Percentiles rank a stretch among this genome's conserved stretches.
Evolutionary conservation across 1,284 basidiomycete genomes (phyloP).

Genomic region (Meira miltonrushii): DNA sequence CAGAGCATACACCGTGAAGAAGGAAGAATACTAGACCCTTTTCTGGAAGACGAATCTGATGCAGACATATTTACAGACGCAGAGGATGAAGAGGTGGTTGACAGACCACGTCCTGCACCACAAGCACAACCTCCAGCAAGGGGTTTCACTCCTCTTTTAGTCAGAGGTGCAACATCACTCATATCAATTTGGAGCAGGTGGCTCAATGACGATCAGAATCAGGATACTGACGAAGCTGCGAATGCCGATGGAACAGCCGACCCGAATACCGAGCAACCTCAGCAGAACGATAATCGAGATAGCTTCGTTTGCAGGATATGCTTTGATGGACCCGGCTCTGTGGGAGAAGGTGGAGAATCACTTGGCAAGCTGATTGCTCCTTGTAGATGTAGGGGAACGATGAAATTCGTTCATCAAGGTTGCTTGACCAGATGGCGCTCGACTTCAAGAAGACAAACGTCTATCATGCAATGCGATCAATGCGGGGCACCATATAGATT

Average conservation of each 20-base stretch:
- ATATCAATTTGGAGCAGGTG: too few relatives aligned
- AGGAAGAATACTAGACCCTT: background rate
- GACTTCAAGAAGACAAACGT: slow-evolving; percentile 24
- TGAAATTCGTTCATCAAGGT: slow-evolving; percentile 46
- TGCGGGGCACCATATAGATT: slow-evolving; percentile 42
- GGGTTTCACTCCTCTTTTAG: too few relatives aligned
- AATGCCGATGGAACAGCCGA: background rate
- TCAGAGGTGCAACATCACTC: background rate
- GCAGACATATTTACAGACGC: background rate
- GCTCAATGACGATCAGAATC: too few relatives aligned
- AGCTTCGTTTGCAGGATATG: slow-evolving; percentile 13
- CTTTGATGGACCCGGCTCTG: slow-evolving; percentile 8
- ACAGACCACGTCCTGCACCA: background rate
- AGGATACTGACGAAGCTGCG: background rate
- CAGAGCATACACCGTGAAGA: background rate
- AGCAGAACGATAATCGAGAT: background rate
- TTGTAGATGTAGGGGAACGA: slow-evolving; percentile 44
- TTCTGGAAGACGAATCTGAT: background rate
- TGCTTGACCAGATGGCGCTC: slow-evolving; percentile 42
- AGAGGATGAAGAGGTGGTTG: background rate
- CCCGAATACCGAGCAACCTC: background rate
- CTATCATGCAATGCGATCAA: slow-evolving; percentile 38
- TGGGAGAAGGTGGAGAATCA: slow-evolving; percentile 6
- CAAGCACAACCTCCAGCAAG: background rate
- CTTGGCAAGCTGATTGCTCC: slow-evolving; percentile 20